A percentile compares a stretch with the other conserved stretches of the same genome.
Evolutionary conservation across 2,329 filamentous ascomycete genomes (phyloP).

Genomic region (Epicoccum sorghinum): DNA sequence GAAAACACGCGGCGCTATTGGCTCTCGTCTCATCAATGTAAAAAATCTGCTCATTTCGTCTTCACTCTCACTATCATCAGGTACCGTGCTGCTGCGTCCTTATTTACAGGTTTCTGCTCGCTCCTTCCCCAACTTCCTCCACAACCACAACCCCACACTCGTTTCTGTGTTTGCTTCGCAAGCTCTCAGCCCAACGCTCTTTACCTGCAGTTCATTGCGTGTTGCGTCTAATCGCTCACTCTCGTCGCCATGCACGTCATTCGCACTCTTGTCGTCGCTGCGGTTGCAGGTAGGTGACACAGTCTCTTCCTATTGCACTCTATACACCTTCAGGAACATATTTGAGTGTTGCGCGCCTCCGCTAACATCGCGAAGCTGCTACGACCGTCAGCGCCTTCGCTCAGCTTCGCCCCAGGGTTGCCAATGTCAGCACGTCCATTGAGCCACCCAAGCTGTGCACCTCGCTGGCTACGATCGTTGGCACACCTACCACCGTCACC

Average conservation of each 20-base stretch:
- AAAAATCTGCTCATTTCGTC: slow-evolving; percentile 3
- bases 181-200: slow-evolving; percentile 6
- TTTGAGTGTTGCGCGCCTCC: neutral
- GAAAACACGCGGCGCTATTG: slow-evolving; percentile 11
- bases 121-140: slow-evolving; percentile 6
- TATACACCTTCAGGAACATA: no score
- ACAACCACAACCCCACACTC: slow-evolving; percentile 10
- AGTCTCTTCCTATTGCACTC: no score
- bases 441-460: slow-evolving; percentile 31
- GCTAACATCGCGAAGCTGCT: slow-evolving; percentile 16
- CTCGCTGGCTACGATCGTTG: neutral
- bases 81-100: neutral
- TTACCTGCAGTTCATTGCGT: neutral
- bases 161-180: neutral
- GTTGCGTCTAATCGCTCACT: neutral
- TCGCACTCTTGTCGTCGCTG: slow-evolving; percentile 15
- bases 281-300: slow-evolving; percentile 17
- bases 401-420: slow-evolving; percentile 5
- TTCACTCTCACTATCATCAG: slow-evolving; percentile 1
- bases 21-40: slow-evolving; percentile 3
- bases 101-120: slow-evolving; percentile 5
- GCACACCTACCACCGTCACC: no score
- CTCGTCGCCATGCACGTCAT: slow-evolving; percentile 17
- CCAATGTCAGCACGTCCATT: slow-evolving; percentile 17
- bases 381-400: slow-evolving; percentile 13